A percentile compares a stretch with the other conserved stretches of the same genome.
Conservation (phyloP, 805 yeast genomes). For the Kuraishia hungarica region DNA sequence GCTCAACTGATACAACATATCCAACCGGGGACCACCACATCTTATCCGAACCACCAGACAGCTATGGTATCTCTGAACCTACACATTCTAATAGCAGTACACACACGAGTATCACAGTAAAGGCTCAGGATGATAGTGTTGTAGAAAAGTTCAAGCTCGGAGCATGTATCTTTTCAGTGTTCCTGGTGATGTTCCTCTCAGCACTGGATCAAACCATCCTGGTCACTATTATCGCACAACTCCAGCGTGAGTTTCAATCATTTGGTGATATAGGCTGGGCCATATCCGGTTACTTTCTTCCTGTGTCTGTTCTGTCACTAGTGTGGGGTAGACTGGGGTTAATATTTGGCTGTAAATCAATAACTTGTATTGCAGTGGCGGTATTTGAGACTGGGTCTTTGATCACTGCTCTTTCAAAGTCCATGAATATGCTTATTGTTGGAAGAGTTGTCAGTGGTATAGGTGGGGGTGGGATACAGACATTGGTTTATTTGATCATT, state of each 20-base stretch:
- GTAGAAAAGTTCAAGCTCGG: neutral
- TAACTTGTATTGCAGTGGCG: conserved; percentile 35
- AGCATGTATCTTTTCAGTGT: conserved; percentile 9
- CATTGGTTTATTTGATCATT: conserved; percentile 47
- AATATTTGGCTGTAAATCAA: conserved; percentile 45
- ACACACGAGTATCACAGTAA: neutral
- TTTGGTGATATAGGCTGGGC: conserved; percentile 52
- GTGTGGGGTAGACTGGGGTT: conserved; percentile 51
- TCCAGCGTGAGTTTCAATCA: conserved; percentile 37
- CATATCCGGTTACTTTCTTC: conserved; percentile 44
- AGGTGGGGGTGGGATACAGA: conserved; percentile 70
- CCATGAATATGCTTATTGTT: conserved; percentile 52
- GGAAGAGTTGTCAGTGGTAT: conserved; percentile 67
- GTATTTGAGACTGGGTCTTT: conserved; percentile 58
- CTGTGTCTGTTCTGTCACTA: conserved; percentile 45
- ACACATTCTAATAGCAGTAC: neutral
- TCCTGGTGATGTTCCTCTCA: conserved; percentile 13
- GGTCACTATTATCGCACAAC: conserved; percentile 38
- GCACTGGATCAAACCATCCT: conserved; percentile 58
- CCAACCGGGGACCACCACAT: neutral
- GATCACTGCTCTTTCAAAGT: conserved; percentile 42
- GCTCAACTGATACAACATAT: neutral
- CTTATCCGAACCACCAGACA: neutral
- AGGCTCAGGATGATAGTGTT: neutral
- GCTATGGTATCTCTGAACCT: neutral